phyloP scores from a whole-genome alignment of 2,329 filamentous ascomycete genomes.

The Parafenestella ontariensis region DNA sequence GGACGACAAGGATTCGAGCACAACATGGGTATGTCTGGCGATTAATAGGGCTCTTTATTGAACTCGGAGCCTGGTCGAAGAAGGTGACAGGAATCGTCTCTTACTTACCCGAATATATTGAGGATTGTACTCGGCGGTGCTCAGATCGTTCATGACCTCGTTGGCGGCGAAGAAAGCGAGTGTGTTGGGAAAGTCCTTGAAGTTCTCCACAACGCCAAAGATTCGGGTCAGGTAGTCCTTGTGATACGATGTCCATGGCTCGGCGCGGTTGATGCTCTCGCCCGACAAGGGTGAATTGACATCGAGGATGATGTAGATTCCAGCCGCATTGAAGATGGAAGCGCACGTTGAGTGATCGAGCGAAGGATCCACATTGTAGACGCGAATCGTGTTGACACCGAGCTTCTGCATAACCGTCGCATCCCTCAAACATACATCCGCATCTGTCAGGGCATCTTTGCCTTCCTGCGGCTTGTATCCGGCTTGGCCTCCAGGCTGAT shows the following conservation, averaged over 20 bases:
- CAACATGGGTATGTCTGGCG: background rate
- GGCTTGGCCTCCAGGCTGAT: constrained; percentile 68
- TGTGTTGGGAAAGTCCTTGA: constrained; percentile 71
- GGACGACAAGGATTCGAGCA: background rate
- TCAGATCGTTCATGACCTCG: constrained; percentile 70
- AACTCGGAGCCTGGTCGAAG: background rate
- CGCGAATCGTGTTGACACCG: constrained; percentile 70
- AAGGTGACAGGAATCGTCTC: background rate
- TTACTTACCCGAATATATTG: constrained; percentile 62
- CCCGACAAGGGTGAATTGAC: constrained; percentile 67
- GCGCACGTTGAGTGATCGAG: constrained; percentile 68
- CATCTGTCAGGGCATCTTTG: constrained; percentile 64
- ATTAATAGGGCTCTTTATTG: background rate
- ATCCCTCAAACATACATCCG: constrained; percentile 66
- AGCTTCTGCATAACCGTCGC: constrained; percentile 68
- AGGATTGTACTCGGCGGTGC: constrained; percentile 59
- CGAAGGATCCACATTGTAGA: constrained; percentile 68
- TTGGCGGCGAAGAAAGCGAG: constrained; percentile 73
- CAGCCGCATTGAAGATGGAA: constrained; percentile 70
- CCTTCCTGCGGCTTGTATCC: constrained; percentile 60
- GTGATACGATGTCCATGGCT: constrained; percentile 64
- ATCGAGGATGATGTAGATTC: constrained; percentile 71
- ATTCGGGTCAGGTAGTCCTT: constrained; percentile 63
- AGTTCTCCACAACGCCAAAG: constrained; percentile 70
- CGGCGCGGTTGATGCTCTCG: constrained; percentile 63